Percentiles rank a stretch among this genome's conserved stretches.
Evolutionary conservation across 2,329 filamentous ascomycete species (phyloP).

Genomic region (Claviceps africana): DNA sequence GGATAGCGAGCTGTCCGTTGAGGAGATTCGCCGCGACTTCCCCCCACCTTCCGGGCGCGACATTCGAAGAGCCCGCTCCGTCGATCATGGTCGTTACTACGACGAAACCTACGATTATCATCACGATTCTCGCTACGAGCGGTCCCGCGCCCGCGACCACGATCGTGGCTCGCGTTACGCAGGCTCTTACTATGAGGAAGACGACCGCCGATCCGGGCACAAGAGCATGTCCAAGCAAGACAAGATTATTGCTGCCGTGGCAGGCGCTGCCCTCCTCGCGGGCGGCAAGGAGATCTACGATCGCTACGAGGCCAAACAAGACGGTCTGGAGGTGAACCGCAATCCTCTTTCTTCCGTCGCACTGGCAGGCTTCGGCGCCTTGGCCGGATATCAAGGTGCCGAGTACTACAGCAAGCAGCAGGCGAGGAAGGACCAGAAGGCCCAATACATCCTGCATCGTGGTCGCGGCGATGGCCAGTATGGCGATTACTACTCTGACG

Average conservation of each 20-base stretch:
- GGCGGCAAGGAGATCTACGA: conserved; percentile 54
- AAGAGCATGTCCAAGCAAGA: conserved; percentile 43
- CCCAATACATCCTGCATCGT: conserved; percentile 37
- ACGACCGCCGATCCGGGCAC: conserved; percentile 34
- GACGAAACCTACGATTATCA: conserved; percentile 37
- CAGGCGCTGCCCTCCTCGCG: conserved; percentile 49
- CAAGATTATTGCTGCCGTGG: conserved; percentile 52
- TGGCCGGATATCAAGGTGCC: conserved; percentile 50
- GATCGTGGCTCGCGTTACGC: conserved; percentile 28
- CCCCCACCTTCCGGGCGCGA: conserved; percentile 49
- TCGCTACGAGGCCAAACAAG: conserved; percentile 41
- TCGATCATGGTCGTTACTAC: conserved; percentile 41
- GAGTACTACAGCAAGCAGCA: conserved; percentile 49
- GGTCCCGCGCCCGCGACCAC: conserved; percentile 19
- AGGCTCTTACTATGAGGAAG: conserved; percentile 43
- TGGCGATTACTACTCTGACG: conserved; percentile 43
- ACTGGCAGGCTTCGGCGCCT: conserved; percentile 47
- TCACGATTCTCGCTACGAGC: conserved; percentile 27
- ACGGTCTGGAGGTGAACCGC: conserved; percentile 36
- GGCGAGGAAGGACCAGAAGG: conserved; percentile 41
- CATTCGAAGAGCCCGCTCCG: conserved; percentile 48
- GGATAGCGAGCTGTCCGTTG: conserved; percentile 61
- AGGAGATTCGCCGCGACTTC: conserved; percentile 76
- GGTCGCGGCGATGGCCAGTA: conserved; percentile 39
- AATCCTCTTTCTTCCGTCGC: conserved; percentile 47